A percentile compares a stretch with the other conserved stretches of the same genome.
phyloP scores from a whole-genome alignment of 2,329 filamentous ascomycete genomes.

The Sporothrix euskadiensis region DNA sequence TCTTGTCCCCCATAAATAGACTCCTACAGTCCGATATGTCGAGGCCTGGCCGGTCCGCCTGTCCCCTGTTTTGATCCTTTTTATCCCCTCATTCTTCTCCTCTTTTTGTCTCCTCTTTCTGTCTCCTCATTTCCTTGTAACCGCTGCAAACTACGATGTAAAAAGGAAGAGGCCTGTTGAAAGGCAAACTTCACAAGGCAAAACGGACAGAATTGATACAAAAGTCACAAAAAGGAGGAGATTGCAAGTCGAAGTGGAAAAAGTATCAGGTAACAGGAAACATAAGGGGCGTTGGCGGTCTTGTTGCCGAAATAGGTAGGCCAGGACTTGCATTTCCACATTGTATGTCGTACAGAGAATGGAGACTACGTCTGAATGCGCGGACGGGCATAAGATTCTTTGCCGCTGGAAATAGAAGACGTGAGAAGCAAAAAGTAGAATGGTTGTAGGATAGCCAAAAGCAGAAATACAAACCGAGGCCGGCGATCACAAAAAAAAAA shows the following conservation, averaged over 20 bases:
- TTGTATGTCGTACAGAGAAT: neutral
- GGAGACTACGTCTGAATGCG: neutral
- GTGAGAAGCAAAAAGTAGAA: neutral
- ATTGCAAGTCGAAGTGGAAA: neutral
- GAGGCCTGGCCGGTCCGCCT: conserved; percentile 1
- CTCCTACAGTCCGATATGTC: conserved; percentile 1
- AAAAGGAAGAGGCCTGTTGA: neutral
- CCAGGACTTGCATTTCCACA: neutral
- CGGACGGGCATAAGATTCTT: neutral
- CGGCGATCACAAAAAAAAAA: neutral
- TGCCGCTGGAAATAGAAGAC: neutral
- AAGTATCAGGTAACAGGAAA: neutral
- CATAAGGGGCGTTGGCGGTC: neutral
- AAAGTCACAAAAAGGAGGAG: neutral
- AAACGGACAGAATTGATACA: neutral
- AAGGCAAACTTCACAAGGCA: neutral
- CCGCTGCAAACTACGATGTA: neutral
- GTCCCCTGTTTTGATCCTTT: neutral
- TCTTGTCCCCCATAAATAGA: neutral
- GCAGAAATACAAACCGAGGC: neutral
- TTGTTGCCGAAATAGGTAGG: conserved; percentile 9
- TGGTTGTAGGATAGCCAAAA: neutral
- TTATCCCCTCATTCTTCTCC: neutral
- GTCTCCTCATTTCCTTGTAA: neutral
- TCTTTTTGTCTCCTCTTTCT: too few relatives aligned